phyloP scores from a whole-genome alignment of 345 rosid species.

The Sapria himalayana region DNA sequence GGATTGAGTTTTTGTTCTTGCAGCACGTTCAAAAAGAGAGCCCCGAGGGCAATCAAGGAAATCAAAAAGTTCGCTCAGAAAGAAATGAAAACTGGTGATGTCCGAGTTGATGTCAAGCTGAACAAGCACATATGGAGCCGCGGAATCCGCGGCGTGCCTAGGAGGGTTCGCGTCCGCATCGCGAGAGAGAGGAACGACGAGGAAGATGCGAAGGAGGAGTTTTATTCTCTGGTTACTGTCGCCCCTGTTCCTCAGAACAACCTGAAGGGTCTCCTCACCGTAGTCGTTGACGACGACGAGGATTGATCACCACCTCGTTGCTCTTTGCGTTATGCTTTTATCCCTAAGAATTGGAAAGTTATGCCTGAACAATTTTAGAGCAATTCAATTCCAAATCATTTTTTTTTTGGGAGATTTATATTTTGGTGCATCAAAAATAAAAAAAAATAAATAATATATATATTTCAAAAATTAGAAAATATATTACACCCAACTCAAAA shows the following conservation, averaged over 20 bases:
- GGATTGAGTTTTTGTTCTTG: conserved; percentile 8
- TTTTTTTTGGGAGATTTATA: too few species aligned
- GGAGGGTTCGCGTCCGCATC: conserved; percentile 52
- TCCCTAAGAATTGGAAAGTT: too few species aligned
- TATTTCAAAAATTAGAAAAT: too few species aligned
- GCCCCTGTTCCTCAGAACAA: conserved; percentile 42
- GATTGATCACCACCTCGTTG: too few species aligned
- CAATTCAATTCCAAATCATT: too few species aligned
- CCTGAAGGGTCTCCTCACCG: conserved; percentile 39
- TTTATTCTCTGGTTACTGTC: conserved; percentile 46
- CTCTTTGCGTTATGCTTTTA: too few species aligned
- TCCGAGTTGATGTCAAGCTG: conserved; percentile 61
- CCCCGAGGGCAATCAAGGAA: conserved; percentile 72
- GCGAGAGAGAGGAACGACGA: conserved; percentile 71
- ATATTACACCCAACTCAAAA: too few species aligned
- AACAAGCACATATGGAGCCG: conserved; percentile 75
- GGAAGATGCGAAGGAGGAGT: conserved; percentile 73
- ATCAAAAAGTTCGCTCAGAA: conserved; percentile 65
- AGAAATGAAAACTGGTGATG: conserved; percentile 50
- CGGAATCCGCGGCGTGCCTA: conserved; percentile 60
- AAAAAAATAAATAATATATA: too few species aligned
- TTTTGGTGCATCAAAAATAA: too few species aligned
- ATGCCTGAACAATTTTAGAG: too few species aligned
- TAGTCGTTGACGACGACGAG: conserved; percentile 54
- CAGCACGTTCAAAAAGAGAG: conserved; percentile 86